phyloP scores from a whole-genome alignment of 1,139 yeast species.

The Geotrichum histeridarum region DNA sequence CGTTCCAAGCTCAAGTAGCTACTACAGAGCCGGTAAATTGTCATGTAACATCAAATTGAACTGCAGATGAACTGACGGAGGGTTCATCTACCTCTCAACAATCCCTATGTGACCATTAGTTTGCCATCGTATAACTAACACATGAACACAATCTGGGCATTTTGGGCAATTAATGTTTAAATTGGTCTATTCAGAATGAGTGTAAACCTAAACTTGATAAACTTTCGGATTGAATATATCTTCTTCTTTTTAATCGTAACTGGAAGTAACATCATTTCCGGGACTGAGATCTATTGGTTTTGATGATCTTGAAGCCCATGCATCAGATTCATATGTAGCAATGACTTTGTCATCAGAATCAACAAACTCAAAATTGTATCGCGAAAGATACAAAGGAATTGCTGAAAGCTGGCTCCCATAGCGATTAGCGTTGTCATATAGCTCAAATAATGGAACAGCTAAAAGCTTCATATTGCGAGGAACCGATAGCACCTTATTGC shows the following conservation, averaged over 20 bases:
- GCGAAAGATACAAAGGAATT: slow-evolving; percentile 36
- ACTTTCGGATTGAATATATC: too few relatives aligned
- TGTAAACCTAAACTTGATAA: too few relatives aligned
- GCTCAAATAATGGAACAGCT: slow-evolving; percentile 38
- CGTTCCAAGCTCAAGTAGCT: too few relatives aligned
- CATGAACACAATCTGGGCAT: too few relatives aligned
- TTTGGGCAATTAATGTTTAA: too few relatives aligned
- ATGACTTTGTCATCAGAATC: slow-evolving; percentile 31
- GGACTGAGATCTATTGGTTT: neutral
- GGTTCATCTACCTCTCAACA: too few relatives aligned
- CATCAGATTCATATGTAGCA: slow-evolving; percentile 19
- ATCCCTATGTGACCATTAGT: too few relatives aligned
- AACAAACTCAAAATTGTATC: slow-evolving; percentile 35
- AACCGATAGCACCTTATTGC: slow-evolving; percentile 30
- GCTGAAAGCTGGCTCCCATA: slow-evolving; percentile 36
- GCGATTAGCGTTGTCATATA: slow-evolving; percentile 36
- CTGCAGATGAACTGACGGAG: too few relatives aligned
- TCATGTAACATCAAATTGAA: too few relatives aligned
- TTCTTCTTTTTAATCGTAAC: neutral
- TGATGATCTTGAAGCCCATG: neutral
- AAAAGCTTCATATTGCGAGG: slow-evolving; percentile 35
- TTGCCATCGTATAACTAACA: too few relatives aligned
- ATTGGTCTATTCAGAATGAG: too few relatives aligned
- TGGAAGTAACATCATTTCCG: neutral
- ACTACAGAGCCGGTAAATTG: too few relatives aligned